Evolutionary conservation across 2,329 filamentous ascomycete genomes (phyloP).

Genomic region (Bretziella fagacearum): DNA sequence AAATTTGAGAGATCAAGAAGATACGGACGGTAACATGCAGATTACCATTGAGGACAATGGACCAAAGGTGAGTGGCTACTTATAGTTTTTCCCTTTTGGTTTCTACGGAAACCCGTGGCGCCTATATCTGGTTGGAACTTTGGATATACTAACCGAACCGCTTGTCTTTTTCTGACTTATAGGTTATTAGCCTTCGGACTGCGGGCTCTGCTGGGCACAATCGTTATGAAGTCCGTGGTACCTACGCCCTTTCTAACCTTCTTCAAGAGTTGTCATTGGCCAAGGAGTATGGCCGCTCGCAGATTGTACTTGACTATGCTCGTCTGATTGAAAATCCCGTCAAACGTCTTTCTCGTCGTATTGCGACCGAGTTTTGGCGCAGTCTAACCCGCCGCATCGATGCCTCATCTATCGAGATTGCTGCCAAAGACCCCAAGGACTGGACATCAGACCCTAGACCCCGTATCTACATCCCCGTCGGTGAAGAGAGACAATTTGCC

Average conservation of each 20-base stretch:
- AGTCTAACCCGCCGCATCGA: conserved; percentile 81
- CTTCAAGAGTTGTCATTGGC: conserved; percentile 88
- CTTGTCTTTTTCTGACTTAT: conserved; percentile 9
- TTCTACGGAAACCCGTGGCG: neutral
- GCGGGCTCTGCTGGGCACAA: conserved; percentile 74
- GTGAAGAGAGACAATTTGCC: conserved; percentile 70
- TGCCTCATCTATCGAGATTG: conserved; percentile 68
- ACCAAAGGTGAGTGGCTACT: conserved; percentile 50
- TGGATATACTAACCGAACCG: neutral
- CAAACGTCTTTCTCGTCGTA: conserved; percentile 67
- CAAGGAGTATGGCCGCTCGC: conserved; percentile 74
- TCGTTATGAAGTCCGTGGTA: conserved; percentile 79
- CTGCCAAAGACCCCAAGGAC: conserved; percentile 82
- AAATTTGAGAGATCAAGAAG: conserved; percentile 65
- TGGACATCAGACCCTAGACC: conserved; percentile 83
- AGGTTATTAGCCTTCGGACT: conserved; percentile 71
- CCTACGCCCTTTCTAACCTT: conserved; percentile 93
- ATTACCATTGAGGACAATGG: conserved; percentile 95
- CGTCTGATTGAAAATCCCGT: conserved; percentile 93
- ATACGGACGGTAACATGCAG: conserved; percentile 86
- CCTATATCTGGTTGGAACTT: too few relatives aligned
- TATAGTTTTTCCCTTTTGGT: neutral
- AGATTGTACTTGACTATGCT: conserved; percentile 79
- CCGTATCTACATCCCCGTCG: conserved; percentile 75
- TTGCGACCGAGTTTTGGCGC: conserved; percentile 84